Evolutionary conservation across 495 filamentous ascomycete genomes (phyloP).

Genomic region (Chaetomium fimeti): DNA sequence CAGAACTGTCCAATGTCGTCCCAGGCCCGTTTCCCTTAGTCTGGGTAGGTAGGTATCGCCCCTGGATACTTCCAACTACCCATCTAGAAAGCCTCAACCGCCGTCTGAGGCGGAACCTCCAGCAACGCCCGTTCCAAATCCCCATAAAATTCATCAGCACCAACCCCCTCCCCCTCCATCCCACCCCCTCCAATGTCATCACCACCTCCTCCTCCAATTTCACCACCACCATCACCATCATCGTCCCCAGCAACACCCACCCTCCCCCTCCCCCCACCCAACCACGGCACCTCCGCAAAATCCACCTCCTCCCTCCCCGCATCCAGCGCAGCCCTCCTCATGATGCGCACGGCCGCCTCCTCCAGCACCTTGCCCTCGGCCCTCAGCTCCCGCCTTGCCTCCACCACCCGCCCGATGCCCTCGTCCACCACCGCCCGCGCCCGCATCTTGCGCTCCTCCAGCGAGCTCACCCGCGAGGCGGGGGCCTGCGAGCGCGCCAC

Average conservation of each 20-base stretch:
- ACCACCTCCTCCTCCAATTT: too few relatives aligned
- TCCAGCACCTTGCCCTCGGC: conserved; percentile 25
- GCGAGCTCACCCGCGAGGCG: not conserved
- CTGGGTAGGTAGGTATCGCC: too few relatives aligned
- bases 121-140: conserved; percentile 6
- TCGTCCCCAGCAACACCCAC: not conserved
- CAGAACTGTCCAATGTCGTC: too few relatives aligned
- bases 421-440: conserved; percentile 19
- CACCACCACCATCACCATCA: conserved; percentile 1
- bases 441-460: not conserved
- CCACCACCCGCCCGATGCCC: conserved; percentile 18
- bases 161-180: not conserved
- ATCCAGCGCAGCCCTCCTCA: conserved; percentile 31
- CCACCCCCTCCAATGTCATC: not conserved
- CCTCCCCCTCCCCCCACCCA: conserved; percentile 14
- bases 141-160: not conserved
- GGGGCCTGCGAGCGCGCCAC: conserved; percentile 19
- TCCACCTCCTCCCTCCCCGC: conserved; percentile 23
- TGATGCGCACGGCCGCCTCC: conserved; percentile 27
- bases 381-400: conserved; percentile 19
- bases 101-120: not conserved
- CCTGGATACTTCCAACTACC: not conserved
- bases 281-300: conserved; percentile 29
- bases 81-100: conserved; percentile 17
- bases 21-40: not conserved